These are phyloP conservation scores for Bacidia gigantensis DNA, from an alignment of 495 filamentous ascomycete genomes.

Conservation along the genomic window DNA sequence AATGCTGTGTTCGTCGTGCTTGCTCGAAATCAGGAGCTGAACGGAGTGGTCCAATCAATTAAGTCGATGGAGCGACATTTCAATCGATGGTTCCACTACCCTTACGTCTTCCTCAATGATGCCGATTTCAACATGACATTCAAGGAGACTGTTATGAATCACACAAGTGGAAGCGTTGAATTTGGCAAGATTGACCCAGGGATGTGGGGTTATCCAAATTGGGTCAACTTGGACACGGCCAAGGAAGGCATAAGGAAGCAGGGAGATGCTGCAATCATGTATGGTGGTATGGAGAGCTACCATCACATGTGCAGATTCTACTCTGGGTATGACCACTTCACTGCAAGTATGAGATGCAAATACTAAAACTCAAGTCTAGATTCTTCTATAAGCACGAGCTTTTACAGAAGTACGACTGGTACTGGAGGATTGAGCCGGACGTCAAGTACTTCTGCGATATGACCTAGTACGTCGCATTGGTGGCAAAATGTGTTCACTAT, in stretches of 20 bases:
- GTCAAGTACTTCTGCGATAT: conserved; percentile 99
- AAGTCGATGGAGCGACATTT: conserved; percentile 98
- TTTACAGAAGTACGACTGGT: conserved; percentile 96
- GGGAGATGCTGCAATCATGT: conserved; percentile 97
- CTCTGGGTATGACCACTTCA: conserved; percentile 54
- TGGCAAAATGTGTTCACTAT: background rate
- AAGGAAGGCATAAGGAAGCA: conserved; percentile 93
- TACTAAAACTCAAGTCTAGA: conserved; percentile 23
- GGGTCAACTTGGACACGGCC: conserved; percentile 84
- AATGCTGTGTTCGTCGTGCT: conserved; percentile 96
- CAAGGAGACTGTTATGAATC: conserved; percentile 75
- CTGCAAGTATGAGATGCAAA: background rate
- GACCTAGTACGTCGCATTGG: conserved; percentile 65
- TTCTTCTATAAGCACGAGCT: conserved; percentile 98
- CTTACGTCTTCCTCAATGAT: conserved; percentile 98
- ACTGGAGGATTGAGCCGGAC: conserved; percentile 98
- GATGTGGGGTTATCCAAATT: conserved; percentile 96
- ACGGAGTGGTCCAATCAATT: conserved; percentile 88
- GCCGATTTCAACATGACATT: conserved; percentile 91
- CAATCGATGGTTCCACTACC: conserved; percentile 98
- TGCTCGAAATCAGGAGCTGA: conserved; percentile 90
- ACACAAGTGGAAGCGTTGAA: conserved; percentile 73
- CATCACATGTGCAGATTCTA: conserved; percentile 99
- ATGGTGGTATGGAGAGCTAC: conserved; percentile 98
- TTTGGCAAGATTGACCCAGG: conserved; percentile 85